Base-by-base conservation (phyloP, 768 basidiomycete genomes). In the Podaxis mareebaensis region DNA sequence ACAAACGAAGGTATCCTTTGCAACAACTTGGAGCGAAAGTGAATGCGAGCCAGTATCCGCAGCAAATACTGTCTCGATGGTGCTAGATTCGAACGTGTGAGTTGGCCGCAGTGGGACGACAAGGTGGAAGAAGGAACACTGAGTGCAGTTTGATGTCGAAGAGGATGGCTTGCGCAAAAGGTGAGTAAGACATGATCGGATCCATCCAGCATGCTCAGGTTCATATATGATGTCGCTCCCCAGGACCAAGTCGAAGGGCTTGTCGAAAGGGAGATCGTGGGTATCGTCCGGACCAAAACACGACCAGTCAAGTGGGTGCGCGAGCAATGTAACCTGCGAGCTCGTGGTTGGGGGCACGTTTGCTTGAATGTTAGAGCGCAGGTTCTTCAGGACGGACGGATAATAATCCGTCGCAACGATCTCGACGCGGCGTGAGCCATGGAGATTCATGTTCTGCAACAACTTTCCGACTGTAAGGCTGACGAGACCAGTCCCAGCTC, bases 151-250 rank as follows among this genome's bases (percentile, higher is more conserved):
- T n/a, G 61, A 39, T 4, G 22, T 15, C 4, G 24, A 24, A 13
- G 28, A 15, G 17, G 60, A 42, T 26, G 76, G 74, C 52, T 72
- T 75, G 46, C 68, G 72, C 5, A 95, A 81, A 15, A 86, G 77
- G 13, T 63, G 76, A 24, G 70, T 71, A 7, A 92, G 83, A 55
- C 89, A 90, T 0, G 72, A 68, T 65, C 83, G 85, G 66, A 95
- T 89, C 90, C 89, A 93, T 0, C 70, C 53, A 0, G 89, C 88
- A 70, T 94, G 92, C 28, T 82, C 73, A 0, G 85, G 77, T 68
- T 93, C 86, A 74, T 95, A 95, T 4, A 94, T 76, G 62, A 94
- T 86, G 68, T 95, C 92, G n/a, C 93, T 91, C 0, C 89, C 93
- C 26, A 93, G 78, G 11, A 94, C 76, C 10, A 92, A 69, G 61